Conservation (phyloP, 108 stramenopile species). For the Cyclotella atomus region DNA sequence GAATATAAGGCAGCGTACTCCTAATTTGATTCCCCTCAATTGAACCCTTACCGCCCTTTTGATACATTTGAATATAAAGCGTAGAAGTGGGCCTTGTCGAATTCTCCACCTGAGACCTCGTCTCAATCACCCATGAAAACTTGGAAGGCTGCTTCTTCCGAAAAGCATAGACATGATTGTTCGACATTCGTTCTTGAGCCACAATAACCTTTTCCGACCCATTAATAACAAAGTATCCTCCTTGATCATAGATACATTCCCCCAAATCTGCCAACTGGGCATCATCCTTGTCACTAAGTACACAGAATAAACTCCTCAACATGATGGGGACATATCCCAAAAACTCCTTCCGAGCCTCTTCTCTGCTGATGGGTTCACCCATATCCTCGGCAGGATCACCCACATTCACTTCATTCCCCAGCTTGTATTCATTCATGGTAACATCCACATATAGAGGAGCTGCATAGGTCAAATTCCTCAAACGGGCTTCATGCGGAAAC, state of each 20-base stretch:
- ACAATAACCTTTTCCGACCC: constrained; percentile 99
- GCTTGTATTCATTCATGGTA: constrained; percentile 78
- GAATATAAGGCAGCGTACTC: constrained; percentile 94
- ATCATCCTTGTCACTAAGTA: constrained; percentile 93
- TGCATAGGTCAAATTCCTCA: constrained; percentile 96
- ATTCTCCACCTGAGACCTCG: constrained; percentile 91
- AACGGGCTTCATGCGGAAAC: constrained; percentile 97
- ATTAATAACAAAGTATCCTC: constrained; percentile 99
- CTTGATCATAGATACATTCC: constrained; percentile 99
- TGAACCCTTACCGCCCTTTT: constrained; percentile 88
- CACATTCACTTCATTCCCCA: constrained; percentile 78
- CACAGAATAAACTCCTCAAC: constrained; percentile 94
- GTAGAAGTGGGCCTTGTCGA: constrained; percentile 92
- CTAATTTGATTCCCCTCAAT: constrained; percentile 97
- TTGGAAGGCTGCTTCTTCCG: constrained; percentile 96
- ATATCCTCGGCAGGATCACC: constrained; percentile 81
- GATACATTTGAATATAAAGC: constrained; percentile 97
- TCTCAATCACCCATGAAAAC: constrained; percentile 96
- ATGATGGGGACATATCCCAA: constrained; percentile 99
- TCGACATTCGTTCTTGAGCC: constrained; percentile 97
- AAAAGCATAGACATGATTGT: constrained; percentile 99
- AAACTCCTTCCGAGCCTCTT: constrained; percentile 90
- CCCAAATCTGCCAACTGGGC: constrained; percentile 95
- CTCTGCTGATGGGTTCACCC: constrained; percentile 75
- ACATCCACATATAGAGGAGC: constrained; percentile 96